Evolutionary conservation across 2,329 filamentous ascomycete genomes (phyloP).

Genomic region (Diaporthe batatas): DNA sequence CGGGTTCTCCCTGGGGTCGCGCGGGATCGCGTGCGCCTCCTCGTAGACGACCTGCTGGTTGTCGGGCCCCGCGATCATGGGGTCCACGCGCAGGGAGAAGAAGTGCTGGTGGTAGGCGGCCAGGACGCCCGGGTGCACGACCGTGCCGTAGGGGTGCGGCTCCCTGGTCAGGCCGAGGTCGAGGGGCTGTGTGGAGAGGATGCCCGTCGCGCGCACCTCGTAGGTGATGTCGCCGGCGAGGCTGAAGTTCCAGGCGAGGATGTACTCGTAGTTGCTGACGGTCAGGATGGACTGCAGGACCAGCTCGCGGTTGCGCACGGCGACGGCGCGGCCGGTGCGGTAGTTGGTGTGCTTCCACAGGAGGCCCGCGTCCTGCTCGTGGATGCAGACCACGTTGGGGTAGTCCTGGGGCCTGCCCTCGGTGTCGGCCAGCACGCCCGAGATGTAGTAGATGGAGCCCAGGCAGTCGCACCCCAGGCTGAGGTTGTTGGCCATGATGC

Average conservation of each 20-base stretch:
- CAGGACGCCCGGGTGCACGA: slow-evolving; percentile 72
- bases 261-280: slow-evolving; percentile 68
- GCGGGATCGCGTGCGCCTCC: slow-evolving; percentile 67
- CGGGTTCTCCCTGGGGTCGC: slow-evolving; percentile 57
- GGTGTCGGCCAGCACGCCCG: slow-evolving; percentile 39
- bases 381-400: slow-evolving; percentile 66
- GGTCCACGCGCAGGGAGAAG: slow-evolving; percentile 76
- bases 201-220: slow-evolving; percentile 53
- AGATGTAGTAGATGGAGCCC: slow-evolving; percentile 66
- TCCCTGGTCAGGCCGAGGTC: slow-evolving; percentile 68
- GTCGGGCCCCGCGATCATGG: slow-evolving; percentile 69
- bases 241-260: slow-evolving; percentile 56
- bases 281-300: slow-evolving; percentile 70
- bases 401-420: slow-evolving; percentile 39
- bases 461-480: slow-evolving; percentile 72
- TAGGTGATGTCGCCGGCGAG: slow-evolving; percentile 56
- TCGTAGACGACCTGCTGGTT: slow-evolving; percentile 70
- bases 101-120: slow-evolving; percentile 82
- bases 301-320: slow-evolving; percentile 64
- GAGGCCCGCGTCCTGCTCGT: slow-evolving; percentile 70
- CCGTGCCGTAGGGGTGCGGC: slow-evolving; percentile 66
- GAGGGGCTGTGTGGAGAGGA: slow-evolving; percentile 66
- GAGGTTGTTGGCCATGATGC: slow-evolving; percentile 74
- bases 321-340: slow-evolving; percentile 64
- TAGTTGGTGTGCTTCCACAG: slow-evolving; percentile 70